Evolutionary conservation across 2,329 filamentous ascomycete genomes (phyloP), one percentile per base, ranked within the genome.

Genomic region (Talaromyces amestolkiae): DNA sequence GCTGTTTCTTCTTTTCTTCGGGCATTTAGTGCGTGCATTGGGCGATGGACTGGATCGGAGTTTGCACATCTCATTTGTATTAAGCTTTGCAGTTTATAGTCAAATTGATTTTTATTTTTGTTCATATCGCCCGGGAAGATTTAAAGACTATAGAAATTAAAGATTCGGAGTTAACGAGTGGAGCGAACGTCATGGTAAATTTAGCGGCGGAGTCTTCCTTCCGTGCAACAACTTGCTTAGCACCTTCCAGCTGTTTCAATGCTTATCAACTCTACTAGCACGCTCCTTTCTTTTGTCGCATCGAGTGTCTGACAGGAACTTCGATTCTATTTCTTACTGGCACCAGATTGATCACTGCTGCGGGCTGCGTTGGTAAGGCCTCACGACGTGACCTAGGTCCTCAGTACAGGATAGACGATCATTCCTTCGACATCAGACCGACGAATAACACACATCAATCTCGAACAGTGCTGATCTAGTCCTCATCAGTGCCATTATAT

Each of bases 21-120:
- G 56, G 41, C 33, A 58, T 59, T 64, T 64, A 17, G 17, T 49
- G 63, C 54, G 27, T 64, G 33, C 49, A 66, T 39, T 63, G 24
- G 61, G 49, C 61, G 27, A 63, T 54, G 60, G 47, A 54, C 39
- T 39, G 56, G 22, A 37, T 19, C 35, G 54, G 56, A 43, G 56
- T 59, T 58, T 59, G 39, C 37, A 31, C 39, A 19, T 61, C 45
- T 35, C 43, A 24, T 58, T 47, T 61, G 58, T 35, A 33, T 58
- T n/a, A 22, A 61, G 8, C 9, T 58, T 58, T 59, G 17, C 19
- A 17, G 5, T 13, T 56, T 37, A 39, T 24, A 39, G 37, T 45
- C 15, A 31, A 45, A 10, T 59, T 27, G 10, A 45, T 24, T 45
- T 11, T 24, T 58, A n/a, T 6, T 4, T 0, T 56, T 56, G 13